phyloP scores from a whole-genome alignment of 1,284 basidiomycete species.

The Cutaneotrichosporon dermatis region DNA sequence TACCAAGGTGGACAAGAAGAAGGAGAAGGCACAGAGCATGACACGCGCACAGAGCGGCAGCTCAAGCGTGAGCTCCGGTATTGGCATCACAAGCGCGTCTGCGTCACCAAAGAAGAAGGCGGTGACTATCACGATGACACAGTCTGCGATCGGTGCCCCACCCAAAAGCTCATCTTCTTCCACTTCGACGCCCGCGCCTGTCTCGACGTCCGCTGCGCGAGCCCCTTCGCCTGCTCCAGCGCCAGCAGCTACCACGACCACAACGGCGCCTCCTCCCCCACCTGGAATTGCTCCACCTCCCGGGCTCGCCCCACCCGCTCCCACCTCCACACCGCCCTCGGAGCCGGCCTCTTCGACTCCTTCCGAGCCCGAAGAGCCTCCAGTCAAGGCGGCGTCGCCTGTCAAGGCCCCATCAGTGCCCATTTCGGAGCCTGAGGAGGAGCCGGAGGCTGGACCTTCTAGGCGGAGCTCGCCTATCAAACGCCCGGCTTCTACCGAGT shows the following conservation, averaged over 20 bases:
- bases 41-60: conserved; percentile 34
- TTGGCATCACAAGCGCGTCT: conserved; percentile 21
- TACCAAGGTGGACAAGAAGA: conserved; percentile 18
- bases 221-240: conserved; percentile 56
- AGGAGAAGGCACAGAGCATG: conserved; percentile 28
- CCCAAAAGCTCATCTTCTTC: background rate
- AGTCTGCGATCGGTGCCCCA: background rate
- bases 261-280: conserved; percentile 8
- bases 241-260: conserved; percentile 19
- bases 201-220: background rate
- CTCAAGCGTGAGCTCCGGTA: conserved; percentile 25
- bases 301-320: background rate
- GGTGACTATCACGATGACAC: conserved; percentile 5
- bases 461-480: conserved; percentile 23
- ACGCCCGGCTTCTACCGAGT: conserved; percentile 18
- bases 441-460: conserved; percentile 40
- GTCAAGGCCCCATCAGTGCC: conserved; percentile 2
- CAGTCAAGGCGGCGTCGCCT: background rate
- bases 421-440: background rate
- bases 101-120: conserved; percentile 42
- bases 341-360: background rate
- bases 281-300: conserved; percentile 12
- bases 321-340: background rate
- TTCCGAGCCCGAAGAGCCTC: background rate
- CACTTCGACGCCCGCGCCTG: background rate